Conservation (phyloP, 108 stramenopile species). For the Parietichytrium sp. region DNA sequence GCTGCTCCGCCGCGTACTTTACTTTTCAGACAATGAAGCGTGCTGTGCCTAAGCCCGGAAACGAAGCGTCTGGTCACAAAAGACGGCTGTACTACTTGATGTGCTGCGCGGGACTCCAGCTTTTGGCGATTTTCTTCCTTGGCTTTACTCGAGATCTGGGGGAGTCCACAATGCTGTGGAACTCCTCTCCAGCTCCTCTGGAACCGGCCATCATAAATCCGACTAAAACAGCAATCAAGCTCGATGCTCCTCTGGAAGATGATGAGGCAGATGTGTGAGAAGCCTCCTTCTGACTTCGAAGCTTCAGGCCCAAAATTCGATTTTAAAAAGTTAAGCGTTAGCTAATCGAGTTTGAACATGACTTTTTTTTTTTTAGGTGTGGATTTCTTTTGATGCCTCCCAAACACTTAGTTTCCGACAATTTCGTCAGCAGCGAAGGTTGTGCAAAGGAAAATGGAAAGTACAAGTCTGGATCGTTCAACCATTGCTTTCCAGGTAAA, state of each 20-base stretch:
- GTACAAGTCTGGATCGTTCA: too few relatives aligned
- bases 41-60: slow-evolving; percentile 18
- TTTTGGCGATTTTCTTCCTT: slow-evolving; percentile 21
- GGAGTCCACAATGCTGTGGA: background rate
- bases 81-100: slow-evolving; percentile 3
- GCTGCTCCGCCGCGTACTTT: slow-evolving; percentile 40
- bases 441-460: too few relatives aligned
- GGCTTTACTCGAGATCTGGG: slow-evolving; percentile 36
- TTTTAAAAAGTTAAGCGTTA: background rate
- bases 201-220: too few relatives aligned
- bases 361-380: background rate
- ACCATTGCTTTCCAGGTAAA: too few relatives aligned
- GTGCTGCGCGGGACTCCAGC: background rate
- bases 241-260: background rate
- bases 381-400: too few relatives aligned
- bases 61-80: background rate
- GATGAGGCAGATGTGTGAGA: slow-evolving; percentile 24
- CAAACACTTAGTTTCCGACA: too few relatives aligned
- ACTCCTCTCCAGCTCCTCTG: background rate
- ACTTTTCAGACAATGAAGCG: slow-evolving; percentile 41
- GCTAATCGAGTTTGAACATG: background rate
- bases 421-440: too few relatives aligned
- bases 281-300: background rate
- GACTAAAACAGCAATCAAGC: too few relatives aligned
- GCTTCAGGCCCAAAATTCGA: background rate